Evolutionary conservation across 2,329 filamentous ascomycete species (phyloP), one percentile per base, ranked within the genome.

Genomic region (Colletotrichum sp.): DNA sequence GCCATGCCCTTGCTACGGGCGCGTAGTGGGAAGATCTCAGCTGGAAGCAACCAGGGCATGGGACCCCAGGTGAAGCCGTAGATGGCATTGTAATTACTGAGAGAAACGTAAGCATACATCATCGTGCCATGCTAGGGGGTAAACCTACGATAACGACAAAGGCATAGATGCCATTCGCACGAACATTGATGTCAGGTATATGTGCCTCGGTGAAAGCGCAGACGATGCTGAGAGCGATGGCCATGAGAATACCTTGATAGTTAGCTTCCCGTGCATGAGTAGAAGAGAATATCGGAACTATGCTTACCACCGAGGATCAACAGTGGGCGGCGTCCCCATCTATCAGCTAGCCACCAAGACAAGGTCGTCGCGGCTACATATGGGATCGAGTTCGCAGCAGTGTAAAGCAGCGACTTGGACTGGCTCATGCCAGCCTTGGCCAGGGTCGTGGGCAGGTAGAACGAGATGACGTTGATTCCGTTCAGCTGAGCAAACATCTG

Each of bases 211-310:
- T 52, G n/a, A 52, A 52, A 0, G 43, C 43, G 2, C 43, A 52
- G n/a, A 52, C 43, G 1, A 52, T 52, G 0, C 43, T 21, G 3
- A 52, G 43, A 3, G 43, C 43, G 43, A 52, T 21, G 0, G 43
- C 43, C 43, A 52, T 52, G n/a, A 52, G n/a, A 0, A 52, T 21
- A 7, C 43, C 43, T 48, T 0, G 3, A 48, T 0, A 48, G n/a
- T 48, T 2, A 48, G 43, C 10, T 21, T 21, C 0, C 9, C n/a
- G n/a, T n/a, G n/a, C n/a, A 21, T 13, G 9, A 13, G n/a, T 10
- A 21, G 18, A 43, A 4, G 0, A 38, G 4, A 9, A n/a, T 48
- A 2, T 10, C 0, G n/a, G 3, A 13, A 4, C 10, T 7, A 0
- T 52, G 43, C 43, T 52, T 52, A 52, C 43, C 43, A 7, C 43